Evolutionary conservation across 345 rosid species (phyloP), one percentile per base, ranked within the genome.

Genomic region (Ceriops tagal): DNA sequence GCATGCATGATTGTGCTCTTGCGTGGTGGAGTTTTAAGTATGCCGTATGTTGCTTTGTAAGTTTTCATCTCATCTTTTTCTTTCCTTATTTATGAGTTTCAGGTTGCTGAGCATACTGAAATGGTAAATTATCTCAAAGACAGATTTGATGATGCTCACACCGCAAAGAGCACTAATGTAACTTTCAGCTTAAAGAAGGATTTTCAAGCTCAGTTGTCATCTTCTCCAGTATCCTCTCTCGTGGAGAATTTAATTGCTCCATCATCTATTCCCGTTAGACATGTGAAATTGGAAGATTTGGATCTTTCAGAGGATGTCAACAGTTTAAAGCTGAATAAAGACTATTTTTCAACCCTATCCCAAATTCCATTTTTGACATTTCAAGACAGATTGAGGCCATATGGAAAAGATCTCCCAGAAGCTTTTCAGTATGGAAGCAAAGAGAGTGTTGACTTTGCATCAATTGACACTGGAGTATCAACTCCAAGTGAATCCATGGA

Each of bases 31-130:
- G 56, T 10, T 34, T 18, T 52, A 64, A 35, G 56, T 34, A 10
- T 67, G 52, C 32, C 49, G 61, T 39, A 58, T 32, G 39, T 73
- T 34, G 31, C 47, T 28, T 58, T 7, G 46, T 18, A 15, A 21
- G 31, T 21, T 47, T 43, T 58, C 35, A 7, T 63, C 34, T 61
- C 53, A 30, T 58, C 34, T 68, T 20, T 35, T 13, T 4, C 32
- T 68, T 18, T 67, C 32, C 19, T 39, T 24, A 34, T 26, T 3
- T 35, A 61, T 19, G 49, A 43, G 65, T 60, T 69, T 66, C 83
- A 88, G 93, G 75, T 88, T 79, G 71, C 78, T 58, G 91, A 88
- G 73, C 85, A 88, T 63, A 61, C 53, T 16, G 70, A 78, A 8
- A 43, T 79, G 39, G 75, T 82, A n/a, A 62, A 71, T 61, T 49